Evolutionary conservation across 257 asterid genomes (phyloP), one percentile per base, ranked within the genome.

Genomic region (Anisodus acutangulus): DNA sequence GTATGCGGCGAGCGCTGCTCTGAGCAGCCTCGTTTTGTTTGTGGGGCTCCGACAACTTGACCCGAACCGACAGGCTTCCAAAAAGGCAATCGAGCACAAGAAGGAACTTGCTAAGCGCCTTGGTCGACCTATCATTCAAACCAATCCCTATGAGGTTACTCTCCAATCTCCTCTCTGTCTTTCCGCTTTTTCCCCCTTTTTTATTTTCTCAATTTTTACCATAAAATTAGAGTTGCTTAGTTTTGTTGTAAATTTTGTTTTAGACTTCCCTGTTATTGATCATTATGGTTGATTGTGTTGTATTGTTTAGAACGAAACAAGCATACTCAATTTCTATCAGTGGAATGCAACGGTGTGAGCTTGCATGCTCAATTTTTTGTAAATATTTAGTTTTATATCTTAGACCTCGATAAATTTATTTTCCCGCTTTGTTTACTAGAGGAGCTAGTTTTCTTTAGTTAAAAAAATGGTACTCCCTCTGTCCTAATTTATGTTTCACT

Each of bases 61-160:
- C 95, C 98, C 98, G 60, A 93, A 95, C 84, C 97, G 97, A 22
- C 98, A 94, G 19, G 88, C 97, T 2, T 83, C 95, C 57, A 92
- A 92, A 86, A 97, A 95, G 87, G 95, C 97, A 37, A 87, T 89
- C 22, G 93, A 97, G 64, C 93, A 93, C 43, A 97, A 95, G 87
- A 95, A 93, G 93, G 97, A 97, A 86, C 91, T 97, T 49, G 93
- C 97, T 2, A 92, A 91, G 88, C 99, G 99, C 51, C 90, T 97
- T 53, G 98, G 98, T 8, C 90, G 99, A 8, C 98, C 99, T 10
- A 86, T 93, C n/a, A 81, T 97, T 68, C 90, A 93, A 1, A 94
- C 98, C 66, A 94, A 93, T 86, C 59, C 93, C 3, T 96, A 96
- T 15, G 99, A 96, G 99, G 99, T 96, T 78, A 6, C 76, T 31